Conservation (phyloP, 2,329 filamentous ascomycete species). For the Botryotinia calthae region DNA sequence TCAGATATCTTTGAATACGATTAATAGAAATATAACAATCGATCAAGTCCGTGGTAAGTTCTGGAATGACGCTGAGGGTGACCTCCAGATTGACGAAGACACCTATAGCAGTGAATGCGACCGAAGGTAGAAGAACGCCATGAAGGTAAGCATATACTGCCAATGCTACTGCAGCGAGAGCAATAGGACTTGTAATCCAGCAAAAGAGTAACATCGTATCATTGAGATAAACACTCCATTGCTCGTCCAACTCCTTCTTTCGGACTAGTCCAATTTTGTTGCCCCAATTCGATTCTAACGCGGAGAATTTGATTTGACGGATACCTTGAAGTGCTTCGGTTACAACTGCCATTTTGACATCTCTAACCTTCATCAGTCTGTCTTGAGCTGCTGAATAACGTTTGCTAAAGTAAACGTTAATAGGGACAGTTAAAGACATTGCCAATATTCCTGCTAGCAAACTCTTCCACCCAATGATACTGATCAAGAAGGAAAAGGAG, state of each 20-base stretch:
- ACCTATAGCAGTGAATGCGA: constrained; percentile 76
- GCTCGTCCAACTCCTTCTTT: constrained; percentile 62
- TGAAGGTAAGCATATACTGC: constrained; percentile 64
- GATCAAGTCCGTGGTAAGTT: constrained; percentile 66
- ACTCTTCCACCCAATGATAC: constrained; percentile 69
- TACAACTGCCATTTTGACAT: constrained; percentile 71
- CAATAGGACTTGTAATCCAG: constrained; percentile 71
- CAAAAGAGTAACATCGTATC: constrained; percentile 42
- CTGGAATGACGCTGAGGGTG: constrained; percentile 67
- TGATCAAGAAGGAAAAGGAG: constrained; percentile 64
- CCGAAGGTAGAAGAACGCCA: constrained; percentile 63
- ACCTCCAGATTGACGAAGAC: constrained; percentile 73
- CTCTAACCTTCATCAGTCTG: constrained; percentile 70
- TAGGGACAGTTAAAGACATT: constrained; percentile 62
- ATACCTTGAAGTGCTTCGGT: constrained; percentile 77
- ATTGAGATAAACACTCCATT: constrained; percentile 62
- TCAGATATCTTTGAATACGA: constrained; percentile 69
- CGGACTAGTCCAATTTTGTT: constrained; percentile 63
- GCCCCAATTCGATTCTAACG: constrained; percentile 73
- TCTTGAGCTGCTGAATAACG: constrained; percentile 64
- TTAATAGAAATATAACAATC: constrained; percentile 72
- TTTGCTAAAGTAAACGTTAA: constrained; percentile 67
- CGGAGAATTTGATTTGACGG: constrained; percentile 81
- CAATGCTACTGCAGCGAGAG: constrained; percentile 69
- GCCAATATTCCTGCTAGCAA: constrained; percentile 63